Evolutionary conservation across 352 stramenopile species (phyloP).

Genomic region (Globisporangium lucens): DNA sequence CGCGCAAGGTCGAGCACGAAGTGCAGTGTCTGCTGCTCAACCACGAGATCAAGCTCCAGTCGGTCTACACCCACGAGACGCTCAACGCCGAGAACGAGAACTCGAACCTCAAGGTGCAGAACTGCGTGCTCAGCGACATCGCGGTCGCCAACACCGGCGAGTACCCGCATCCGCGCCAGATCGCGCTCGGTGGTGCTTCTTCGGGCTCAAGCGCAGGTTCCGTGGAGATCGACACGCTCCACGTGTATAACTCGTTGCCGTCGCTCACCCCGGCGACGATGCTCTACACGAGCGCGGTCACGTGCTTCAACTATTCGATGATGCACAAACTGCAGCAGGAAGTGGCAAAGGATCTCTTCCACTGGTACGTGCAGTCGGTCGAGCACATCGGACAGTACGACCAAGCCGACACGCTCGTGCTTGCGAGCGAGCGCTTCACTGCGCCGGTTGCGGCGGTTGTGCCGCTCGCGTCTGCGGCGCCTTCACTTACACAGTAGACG

Average conservation of each 20-base stretch:
- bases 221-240: conserved; percentile 39
- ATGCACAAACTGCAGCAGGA: conserved; percentile 56
- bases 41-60: conserved; percentile 65
- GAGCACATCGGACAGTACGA: conserved; percentile 40
- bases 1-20: conserved; percentile 48
- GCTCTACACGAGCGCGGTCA: conserved; percentile 46
- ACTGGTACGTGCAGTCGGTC: conserved; percentile 49
- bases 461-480: not conserved
- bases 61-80: conserved; percentile 56
- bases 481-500: not conserved
- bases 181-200: conserved; percentile 6
- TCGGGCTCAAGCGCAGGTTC: conserved; percentile 5
- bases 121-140: conserved; percentile 47
- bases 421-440: conserved; percentile 36
- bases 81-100: conserved; percentile 37
- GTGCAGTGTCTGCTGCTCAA: conserved; percentile 32
- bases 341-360: conserved; percentile 35
- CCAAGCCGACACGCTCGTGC: conserved; percentile 38
- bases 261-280: conserved; percentile 50
- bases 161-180: conserved; percentile 25
- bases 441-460: not conserved
- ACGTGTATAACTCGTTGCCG: conserved; percentile 57
- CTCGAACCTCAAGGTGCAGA: conserved; percentile 30
- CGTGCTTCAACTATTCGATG: conserved; percentile 57
- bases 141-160: conserved; percentile 31